Conservation (phyloP, 495 filamentous ascomycete genomes). For the Podospora anserina region DNA sequence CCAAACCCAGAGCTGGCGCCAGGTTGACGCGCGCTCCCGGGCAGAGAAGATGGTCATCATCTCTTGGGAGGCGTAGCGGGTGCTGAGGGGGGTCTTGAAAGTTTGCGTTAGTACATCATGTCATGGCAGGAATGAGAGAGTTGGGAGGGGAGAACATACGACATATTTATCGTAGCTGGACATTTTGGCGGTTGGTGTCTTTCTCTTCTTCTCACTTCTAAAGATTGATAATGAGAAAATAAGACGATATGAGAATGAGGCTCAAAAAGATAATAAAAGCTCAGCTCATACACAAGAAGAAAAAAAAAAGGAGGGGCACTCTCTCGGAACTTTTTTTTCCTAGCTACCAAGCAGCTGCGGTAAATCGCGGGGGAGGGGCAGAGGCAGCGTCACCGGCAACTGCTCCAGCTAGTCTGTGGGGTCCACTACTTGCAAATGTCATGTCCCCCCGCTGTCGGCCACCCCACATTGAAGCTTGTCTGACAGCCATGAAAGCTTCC, state of each 20-base stretch:
- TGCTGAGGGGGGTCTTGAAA: constrained; percentile 63
- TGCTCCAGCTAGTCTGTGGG: background rate
- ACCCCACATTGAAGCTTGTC: background rate
- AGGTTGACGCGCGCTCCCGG: constrained; percentile 66
- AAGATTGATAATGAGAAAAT: background rate
- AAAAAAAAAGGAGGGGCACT: background rate
- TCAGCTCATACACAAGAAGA: background rate
- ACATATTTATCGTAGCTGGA: constrained; percentile 62
- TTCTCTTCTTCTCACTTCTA: background rate
- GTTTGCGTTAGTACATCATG: background rate
- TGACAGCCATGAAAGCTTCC: background rate
- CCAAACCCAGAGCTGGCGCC: constrained; percentile 79
- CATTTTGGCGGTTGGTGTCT: constrained; percentile 42
- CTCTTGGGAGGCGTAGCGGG: constrained; percentile 64
- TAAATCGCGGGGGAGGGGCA: background rate
- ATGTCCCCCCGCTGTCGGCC: background rate
- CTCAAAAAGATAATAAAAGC: background rate
- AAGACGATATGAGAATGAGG: background rate
- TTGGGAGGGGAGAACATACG: constrained; percentile 9
- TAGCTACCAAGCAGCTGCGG: background rate
- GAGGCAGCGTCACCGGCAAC: background rate
- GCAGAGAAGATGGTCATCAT: constrained; percentile 67
- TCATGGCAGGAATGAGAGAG: background rate
- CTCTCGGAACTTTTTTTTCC: background rate
- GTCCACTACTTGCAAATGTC: background rate